A percentile compares a stretch with the other conserved stretches of the same genome.
Conservation (phyloP, 306 rosid genomes). For the Casuarina glauca region DNA sequence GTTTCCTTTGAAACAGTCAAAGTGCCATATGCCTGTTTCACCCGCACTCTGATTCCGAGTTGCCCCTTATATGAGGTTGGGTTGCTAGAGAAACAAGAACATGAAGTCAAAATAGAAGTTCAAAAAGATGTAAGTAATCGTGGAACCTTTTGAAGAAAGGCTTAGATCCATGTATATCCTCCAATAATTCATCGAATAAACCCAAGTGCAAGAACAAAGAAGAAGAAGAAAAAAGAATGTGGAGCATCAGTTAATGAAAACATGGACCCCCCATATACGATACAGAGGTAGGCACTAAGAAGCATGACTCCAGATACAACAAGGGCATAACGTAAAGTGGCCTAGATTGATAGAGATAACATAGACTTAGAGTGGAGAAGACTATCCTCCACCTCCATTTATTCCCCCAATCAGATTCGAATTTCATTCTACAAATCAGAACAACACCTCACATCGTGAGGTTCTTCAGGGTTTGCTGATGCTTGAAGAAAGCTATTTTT, state of each 20-base stretch:
- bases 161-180: neutral
- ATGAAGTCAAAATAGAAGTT: neutral
- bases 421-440: neutral
- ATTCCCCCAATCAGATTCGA: neutral
- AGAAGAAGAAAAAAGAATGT: too few relatives aligned
- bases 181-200: neutral
- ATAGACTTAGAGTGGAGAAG: neutral
- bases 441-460: neutral
- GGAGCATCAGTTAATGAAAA: too few relatives aligned
- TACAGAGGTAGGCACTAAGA: neutral
- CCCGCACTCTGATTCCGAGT: neutral
- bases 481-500: neutral
- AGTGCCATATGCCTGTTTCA: neutral
- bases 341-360: conserved; percentile 16
- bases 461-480: neutral
- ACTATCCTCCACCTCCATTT: neutral
- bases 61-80: neutral
- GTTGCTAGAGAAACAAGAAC: conserved; percentile 20
- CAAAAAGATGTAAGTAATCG: too few relatives aligned
- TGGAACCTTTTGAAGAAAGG: neutral
- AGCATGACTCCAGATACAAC: neutral
- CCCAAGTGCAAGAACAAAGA: neutral
- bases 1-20: neutral
- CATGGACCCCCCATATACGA: too few relatives aligned
- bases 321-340: neutral